Base-by-base conservation (phyloP, 352 stramenopile species). In the Phytophthora colocasiae region DNA sequence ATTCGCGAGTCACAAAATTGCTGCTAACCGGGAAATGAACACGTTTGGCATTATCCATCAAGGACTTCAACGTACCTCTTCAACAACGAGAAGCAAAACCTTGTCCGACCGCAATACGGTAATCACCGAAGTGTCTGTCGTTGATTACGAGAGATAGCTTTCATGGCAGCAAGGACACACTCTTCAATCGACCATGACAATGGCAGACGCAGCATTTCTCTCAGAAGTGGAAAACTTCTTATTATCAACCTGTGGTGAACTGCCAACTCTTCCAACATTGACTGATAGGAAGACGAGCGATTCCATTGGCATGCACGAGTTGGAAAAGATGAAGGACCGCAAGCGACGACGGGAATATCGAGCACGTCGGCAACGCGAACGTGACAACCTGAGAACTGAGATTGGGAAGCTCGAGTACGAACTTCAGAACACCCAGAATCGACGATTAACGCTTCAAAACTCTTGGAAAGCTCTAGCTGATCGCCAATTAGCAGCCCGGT, bases 1-100 rank as follows among this genome's bases (percentile, higher is more conserved):
- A 40, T 9, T 17, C 29, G 31, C 9, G 54, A 54, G 44, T 62
- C 54, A 53, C 43, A 1, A 54, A 51, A 5, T 27, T 55, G 26
- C 24, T 55, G 11, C 27, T 61, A 11, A 44, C 26, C 3, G 36
- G 41, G 1, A 19, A 58, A 39, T 58, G 34, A 56, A 29, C 45
- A 19, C 41, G 3, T 26, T 29, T 47, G 27, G 4, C 27, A 36
- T 36, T 36, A 36, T 36, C 31, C 31, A 36, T 14, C 9, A 36
- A 22, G 22, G 22, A 22, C 22, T 22, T 22, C 22, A 22, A 22
- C 22, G 1, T 22, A 22, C 22, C 22, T 31, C 27, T 31, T 31
- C 27, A 31, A 6, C 27, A 31, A 31, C 7, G 6, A 31, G 27
- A 22, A 22, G 22, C 22, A 22, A 31, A 31, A 45, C 39, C 34